Percentiles rank a stretch among this genome's conserved stretches.
phyloP scores from a whole-genome alignment of 768 basidiomycete species.

The Lactifluus rugatus region DNA sequence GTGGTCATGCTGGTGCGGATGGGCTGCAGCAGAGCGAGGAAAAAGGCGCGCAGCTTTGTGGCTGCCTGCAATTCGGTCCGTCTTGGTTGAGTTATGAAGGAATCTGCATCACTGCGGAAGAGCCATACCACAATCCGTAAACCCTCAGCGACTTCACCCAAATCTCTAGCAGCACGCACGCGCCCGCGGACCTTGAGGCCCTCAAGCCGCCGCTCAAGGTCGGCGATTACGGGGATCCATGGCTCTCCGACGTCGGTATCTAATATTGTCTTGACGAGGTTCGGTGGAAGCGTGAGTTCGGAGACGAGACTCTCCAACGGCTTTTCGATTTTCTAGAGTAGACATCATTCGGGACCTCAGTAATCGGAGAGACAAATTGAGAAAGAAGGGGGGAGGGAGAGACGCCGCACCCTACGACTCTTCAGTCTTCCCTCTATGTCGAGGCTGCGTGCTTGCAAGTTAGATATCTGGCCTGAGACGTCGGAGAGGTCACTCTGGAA shows the following conservation, averaged over 20 bases:
- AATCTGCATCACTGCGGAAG: background rate
- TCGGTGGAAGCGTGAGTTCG: constrained; percentile 76
- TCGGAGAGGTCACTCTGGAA: constrained; percentile 92
- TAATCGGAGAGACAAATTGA: background rate
- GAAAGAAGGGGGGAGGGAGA: background rate
- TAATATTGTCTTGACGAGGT: constrained; percentile 63
- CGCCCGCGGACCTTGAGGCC: constrained; percentile 62
- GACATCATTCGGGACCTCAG: background rate
- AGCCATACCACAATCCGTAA: constrained; percentile 73
- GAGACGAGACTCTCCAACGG: constrained; percentile 73
- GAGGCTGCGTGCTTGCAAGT: constrained; percentile 82
- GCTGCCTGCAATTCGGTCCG: constrained; percentile 49
- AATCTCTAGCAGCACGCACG: constrained; percentile 78
- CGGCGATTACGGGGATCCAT: constrained; percentile 78
- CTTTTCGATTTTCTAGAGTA: constrained; percentile 70
- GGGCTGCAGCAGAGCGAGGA: constrained; percentile 73
- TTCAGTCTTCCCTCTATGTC: constrained; percentile 83
- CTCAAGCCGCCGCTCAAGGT: constrained; percentile 69
- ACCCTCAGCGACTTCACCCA: constrained; percentile 78
- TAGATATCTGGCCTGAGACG: constrained; percentile 93
- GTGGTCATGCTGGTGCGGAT: constrained; percentile 77
- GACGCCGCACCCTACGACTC: constrained; percentile 64
- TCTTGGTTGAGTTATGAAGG: background rate
- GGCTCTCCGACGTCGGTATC: constrained; percentile 78
- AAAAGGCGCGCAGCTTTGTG: constrained; percentile 79